A percentile compares a stretch with the other conserved stretches of the same genome.
These are phyloP conservation scores for Ceratobasidium sp. DNA, from an alignment of 1,284 basidiomycete genomes.

Conservation along the genomic window DNA sequence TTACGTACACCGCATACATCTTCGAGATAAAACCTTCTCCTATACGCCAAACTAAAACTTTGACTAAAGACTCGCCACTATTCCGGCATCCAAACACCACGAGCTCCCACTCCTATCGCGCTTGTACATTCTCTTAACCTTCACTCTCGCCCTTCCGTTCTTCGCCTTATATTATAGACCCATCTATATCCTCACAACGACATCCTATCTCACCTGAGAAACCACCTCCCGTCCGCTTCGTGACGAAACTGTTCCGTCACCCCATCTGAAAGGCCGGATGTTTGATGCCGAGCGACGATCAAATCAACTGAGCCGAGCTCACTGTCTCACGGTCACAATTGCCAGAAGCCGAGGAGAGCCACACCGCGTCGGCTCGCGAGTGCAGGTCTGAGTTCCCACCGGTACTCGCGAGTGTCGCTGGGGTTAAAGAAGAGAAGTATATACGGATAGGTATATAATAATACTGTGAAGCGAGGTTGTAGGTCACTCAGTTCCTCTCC, in stretches of 20 bases:
- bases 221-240: background rate
- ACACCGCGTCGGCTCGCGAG: too few species aligned
- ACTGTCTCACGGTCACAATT: conserved; percentile 1
- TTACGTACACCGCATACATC: background rate
- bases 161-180: too few species aligned
- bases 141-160: background rate
- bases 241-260: conserved; percentile 3
- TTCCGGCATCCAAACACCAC: background rate
- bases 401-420: too few species aligned
- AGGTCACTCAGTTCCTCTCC: background rate
- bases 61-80: too few species aligned
- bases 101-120: background rate
- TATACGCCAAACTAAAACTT: background rate
- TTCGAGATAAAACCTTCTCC: background rate
- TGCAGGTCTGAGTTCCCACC: background rate
- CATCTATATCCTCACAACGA: too few species aligned
- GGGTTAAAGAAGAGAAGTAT: too few species aligned
- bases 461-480: background rate
- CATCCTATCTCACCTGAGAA: conserved; percentile 24
- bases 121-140: background rate
- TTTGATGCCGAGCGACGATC: background rate
- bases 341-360: background rate
- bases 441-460: conserved; percentile 18
- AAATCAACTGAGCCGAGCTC: conserved; percentile 41
- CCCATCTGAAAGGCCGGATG: conserved; percentile 13